Evolutionary conservation across 1,284 basidiomycete species (phyloP).

Genomic region (Grifola frondosa): DNA sequence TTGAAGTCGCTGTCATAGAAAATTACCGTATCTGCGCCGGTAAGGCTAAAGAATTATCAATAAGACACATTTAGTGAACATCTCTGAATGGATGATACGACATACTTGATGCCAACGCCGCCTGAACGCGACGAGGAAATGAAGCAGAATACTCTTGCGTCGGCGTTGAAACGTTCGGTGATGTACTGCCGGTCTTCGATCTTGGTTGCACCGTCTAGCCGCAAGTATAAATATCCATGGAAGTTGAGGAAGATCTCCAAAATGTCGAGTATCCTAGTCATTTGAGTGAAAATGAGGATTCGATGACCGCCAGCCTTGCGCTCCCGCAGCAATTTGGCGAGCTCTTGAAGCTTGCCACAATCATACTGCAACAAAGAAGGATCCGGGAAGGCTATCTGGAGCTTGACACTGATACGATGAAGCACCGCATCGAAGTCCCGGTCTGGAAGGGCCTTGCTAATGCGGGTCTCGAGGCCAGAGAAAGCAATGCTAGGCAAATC

Average conservation of each 20-base stretch:
- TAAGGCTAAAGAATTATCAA: constrained; percentile 52
- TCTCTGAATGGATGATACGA: constrained; percentile 9
- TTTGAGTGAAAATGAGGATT: constrained; percentile 94
- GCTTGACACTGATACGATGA: constrained; percentile 75
- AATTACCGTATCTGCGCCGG: constrained; percentile 96
- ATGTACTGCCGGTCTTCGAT: constrained; percentile 95
- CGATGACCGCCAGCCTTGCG: constrained; percentile 88
- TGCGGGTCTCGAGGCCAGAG: constrained; percentile 39
- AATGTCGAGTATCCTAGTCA: constrained; percentile 94
- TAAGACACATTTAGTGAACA: background rate
- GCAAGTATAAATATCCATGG: constrained; percentile 91
- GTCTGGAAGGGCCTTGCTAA: no score
- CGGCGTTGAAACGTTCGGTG: constrained; percentile 96
- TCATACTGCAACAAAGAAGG: constrained; percentile 91
- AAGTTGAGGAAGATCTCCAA: constrained; percentile 92
- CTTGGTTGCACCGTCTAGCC: constrained; percentile 92
- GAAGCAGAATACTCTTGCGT: constrained; percentile 88
- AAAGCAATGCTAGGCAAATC: constrained; percentile 71
- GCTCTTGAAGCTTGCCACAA: constrained; percentile 92
- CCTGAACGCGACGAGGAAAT: constrained; percentile 93
- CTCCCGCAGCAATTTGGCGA: constrained; percentile 77
- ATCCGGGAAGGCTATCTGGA: constrained; percentile 95
- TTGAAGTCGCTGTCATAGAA: constrained; percentile 99
- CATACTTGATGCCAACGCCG: constrained; percentile 94
- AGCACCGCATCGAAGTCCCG: constrained; percentile 65